Evolutionary conservation across 345 rosid genomes (phyloP), one percentile per base, ranked within the genome.

Genomic region (Acer saccharum): DNA sequence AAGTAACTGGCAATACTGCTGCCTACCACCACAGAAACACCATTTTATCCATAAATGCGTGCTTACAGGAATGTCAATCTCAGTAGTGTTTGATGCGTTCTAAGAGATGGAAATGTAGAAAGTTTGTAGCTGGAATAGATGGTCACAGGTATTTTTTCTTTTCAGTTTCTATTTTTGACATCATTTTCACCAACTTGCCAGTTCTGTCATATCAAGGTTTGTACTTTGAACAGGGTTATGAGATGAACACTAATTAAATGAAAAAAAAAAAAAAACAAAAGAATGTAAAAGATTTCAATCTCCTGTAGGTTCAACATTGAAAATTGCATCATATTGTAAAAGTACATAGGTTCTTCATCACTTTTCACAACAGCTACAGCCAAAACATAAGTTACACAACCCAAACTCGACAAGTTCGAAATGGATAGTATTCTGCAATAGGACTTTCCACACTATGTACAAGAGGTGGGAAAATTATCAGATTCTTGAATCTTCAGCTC

Each of bases 401-500:
- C 41, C n/a, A 65, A 12, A 29, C 68, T 65, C 3, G 1, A 65
- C 69, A 13, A 14, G 43, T 65, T 18, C 35, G 4, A 13, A 65
- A 4, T 7, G 3, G 27, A 0, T 35, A 35, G 35, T 35, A 6
- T 35, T 67, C 23, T 71, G 44, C 16, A 2, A 50, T 20, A 25
- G 8, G 9, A 7, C 73, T 23, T 27, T 57, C 48, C 63, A 71
- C 74, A 23, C 35, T 14, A 46, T 11, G 72, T 44, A 69, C 16
- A 23, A 46, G 48, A 46, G 58, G 18, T 35, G 25, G 63, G 23
- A 11, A 25, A 63, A 27, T 13, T 5, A 74, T 73, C 76, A 14
- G 13, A 16, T 44, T 43, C 57, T 73, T 13, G 41, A 73, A 46
- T 4, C 63, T 73, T 74, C 69, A 63, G 50, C 67, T 61, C 64